Evolutionary conservation across 2,329 filamentous ascomycete genomes (phyloP).

Genomic region (Aspergillus pseudoglaucus): DNA sequence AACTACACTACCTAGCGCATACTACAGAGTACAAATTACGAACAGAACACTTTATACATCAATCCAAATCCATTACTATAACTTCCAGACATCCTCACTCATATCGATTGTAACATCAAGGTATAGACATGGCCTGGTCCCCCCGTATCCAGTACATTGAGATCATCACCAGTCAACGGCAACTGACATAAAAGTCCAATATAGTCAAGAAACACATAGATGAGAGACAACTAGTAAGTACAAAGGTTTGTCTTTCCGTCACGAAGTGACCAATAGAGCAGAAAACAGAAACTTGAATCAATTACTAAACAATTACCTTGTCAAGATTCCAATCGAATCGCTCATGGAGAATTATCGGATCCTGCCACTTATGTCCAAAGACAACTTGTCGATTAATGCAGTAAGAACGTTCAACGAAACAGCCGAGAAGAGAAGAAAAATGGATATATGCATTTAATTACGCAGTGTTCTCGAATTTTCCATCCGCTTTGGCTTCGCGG

Average conservation of each 20-base stretch:
- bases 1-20: background rate
- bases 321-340: constrained; percentile 13
- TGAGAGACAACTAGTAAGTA: background rate
- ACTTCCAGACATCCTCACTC: too few relatives aligned
- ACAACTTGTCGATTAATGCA: constrained; percentile 22
- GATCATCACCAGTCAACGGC: background rate
- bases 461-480: constrained; percentile 51
- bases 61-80: too few relatives aligned
- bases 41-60: too few relatives aligned
- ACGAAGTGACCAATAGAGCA: background rate
- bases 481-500: constrained; percentile 68
- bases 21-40: background rate
- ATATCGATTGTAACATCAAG: too few relatives aligned
- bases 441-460: constrained; percentile 18
- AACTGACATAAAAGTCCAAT: background rate
- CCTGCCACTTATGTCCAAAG: constrained; percentile 21
- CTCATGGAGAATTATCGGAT: constrained; percentile 20
- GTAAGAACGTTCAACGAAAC: constrained; percentile 19
- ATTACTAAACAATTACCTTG: constrained; percentile 12
- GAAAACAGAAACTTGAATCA: constrained; percentile 4
- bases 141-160: background rate
- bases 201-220: background rate
- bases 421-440: constrained; percentile 7
- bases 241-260: background rate
- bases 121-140: too few relatives aligned